Percentiles rank a stretch among this genome's conserved stretches.
Evolutionary conservation across 129 eudicot genomes (phyloP).

Genomic region (Rutidosis leptorrhynchoides): DNA sequence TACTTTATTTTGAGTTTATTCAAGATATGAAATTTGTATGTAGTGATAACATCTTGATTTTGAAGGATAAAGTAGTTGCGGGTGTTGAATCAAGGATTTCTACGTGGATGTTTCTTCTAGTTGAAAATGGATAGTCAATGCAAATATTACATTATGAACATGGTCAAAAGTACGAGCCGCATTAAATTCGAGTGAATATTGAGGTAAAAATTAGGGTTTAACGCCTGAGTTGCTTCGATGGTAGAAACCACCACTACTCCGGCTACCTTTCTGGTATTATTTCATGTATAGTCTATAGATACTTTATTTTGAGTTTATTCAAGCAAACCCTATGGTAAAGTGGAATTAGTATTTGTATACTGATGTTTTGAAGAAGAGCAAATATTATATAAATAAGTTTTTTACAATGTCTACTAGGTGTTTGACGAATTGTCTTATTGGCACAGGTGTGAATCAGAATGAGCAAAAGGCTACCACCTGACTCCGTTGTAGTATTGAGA

Average conservation of each 20-base stretch:
- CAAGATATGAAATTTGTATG: too few relatives aligned
- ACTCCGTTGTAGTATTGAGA: slow-evolving; percentile 78
- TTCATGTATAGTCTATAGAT: not conserved
- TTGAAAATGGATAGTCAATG: too few relatives aligned
- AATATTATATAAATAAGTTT: not conserved
- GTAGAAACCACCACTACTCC: not conserved
- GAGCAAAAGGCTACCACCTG: slow-evolving; percentile 95
- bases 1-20: too few relatives aligned
- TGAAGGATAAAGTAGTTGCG: too few relatives aligned
- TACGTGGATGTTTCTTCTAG: too few relatives aligned
- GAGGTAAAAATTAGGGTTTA: too few relatives aligned
- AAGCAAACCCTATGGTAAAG: not conserved
- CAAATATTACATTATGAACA: too few relatives aligned
- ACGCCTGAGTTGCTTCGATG: not conserved
- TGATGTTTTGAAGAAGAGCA: not conserved
- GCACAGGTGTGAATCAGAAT: slow-evolving; percentile 33
- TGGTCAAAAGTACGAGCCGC: too few relatives aligned
- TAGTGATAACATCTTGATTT: too few relatives aligned
- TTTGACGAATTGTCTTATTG: slow-evolving; percentile 30
- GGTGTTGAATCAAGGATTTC: too few relatives aligned
- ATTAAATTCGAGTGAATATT: too few relatives aligned
- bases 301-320: too few relatives aligned
- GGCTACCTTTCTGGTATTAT: slow-evolving; percentile 5
- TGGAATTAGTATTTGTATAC: not conserved
- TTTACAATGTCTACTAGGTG: slow-evolving; percentile 5